Percentiles rank a stretch among this genome's conserved stretches.
Evolutionary conservation across 2,329 filamentous ascomycete genomes (phyloP).

Genomic region (Pseudocercospora eumusae): DNA sequence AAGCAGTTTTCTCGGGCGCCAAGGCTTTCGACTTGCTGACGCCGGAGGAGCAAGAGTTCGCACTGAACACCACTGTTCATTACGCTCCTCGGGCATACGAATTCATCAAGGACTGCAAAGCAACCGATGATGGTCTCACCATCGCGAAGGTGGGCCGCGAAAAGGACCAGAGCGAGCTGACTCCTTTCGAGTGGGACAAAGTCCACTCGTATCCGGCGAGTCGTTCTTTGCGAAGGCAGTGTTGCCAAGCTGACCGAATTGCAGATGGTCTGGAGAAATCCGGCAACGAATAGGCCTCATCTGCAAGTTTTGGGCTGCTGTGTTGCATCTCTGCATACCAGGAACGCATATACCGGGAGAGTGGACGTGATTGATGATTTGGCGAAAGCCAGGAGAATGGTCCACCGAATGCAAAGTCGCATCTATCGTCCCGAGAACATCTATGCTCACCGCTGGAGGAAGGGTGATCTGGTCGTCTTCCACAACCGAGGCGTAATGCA

Average conservation of each 20-base stretch:
- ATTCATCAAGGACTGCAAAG: slow-evolving; percentile 38
- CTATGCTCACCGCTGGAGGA: slow-evolving; percentile 40
- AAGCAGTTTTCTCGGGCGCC: slow-evolving; percentile 34
- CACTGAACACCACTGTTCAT: slow-evolving; percentile 36
- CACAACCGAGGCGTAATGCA: slow-evolving; percentile 42
- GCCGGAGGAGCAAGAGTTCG: slow-evolving; percentile 32
- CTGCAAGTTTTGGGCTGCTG: slow-evolving; percentile 36
- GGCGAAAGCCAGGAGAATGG: slow-evolving; percentile 32
- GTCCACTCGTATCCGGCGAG: slow-evolving; percentile 33
- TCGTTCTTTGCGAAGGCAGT: neutral
- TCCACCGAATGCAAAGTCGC: slow-evolving; percentile 33
- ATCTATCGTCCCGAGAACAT: slow-evolving; percentile 36
- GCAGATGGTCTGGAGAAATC: slow-evolving; percentile 20
- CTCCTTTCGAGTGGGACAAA: slow-evolving; percentile 29
- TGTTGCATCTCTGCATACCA: slow-evolving; percentile 29
- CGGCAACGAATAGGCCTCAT: slow-evolving; percentile 23
- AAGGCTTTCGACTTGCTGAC: slow-evolving; percentile 33
- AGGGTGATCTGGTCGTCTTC: slow-evolving; percentile 40
- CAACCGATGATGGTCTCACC: slow-evolving; percentile 34
- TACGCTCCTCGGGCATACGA: slow-evolving; percentile 38
- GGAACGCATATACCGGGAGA: slow-evolving; percentile 26
- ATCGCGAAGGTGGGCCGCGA: slow-evolving; percentile 28
- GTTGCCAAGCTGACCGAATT: neutral
- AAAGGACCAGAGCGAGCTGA: slow-evolving; percentile 28
- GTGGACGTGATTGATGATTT: slow-evolving; percentile 27